Conservation (phyloP, 441 rosid genomes). For the Syzygium syzygioides region DNA sequence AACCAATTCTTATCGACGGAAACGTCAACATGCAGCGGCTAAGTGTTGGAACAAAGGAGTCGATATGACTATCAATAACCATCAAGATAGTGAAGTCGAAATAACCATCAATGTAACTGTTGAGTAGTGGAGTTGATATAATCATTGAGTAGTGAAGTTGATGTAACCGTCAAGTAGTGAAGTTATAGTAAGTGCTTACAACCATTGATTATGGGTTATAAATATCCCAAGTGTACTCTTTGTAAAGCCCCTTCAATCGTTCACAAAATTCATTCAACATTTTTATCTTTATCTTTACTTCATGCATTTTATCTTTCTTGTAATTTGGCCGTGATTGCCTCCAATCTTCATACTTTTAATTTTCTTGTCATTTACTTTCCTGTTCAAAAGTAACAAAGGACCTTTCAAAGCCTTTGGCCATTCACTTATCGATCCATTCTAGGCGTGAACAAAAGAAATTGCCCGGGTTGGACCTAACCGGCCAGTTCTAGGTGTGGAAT, state of each 20-base stretch:
- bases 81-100: neutral
- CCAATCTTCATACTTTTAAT: neutral
- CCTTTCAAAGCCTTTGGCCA: neutral
- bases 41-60: neutral
- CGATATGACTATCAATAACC: neutral
- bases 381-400: neutral
- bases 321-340: neutral
- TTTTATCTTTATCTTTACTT: neutral
- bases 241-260: neutral
- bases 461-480: too few species aligned
- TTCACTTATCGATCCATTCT: neutral
- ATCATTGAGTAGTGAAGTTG: neutral
- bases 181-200: neutral
- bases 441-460: too few species aligned
- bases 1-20: neutral
- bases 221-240: neutral
- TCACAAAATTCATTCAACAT: neutral
- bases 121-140: neutral
- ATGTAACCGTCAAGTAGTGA: neutral
- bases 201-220: neutral
- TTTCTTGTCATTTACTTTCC: neutral
- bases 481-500: too few species aligned
- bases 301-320: neutral
- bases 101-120: neutral
- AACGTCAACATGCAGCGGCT: neutral